These are phyloP conservation scores for Metschnikowia amazonensis DNA, from an alignment of 805 yeast species.

Conservation along the genomic window DNA sequence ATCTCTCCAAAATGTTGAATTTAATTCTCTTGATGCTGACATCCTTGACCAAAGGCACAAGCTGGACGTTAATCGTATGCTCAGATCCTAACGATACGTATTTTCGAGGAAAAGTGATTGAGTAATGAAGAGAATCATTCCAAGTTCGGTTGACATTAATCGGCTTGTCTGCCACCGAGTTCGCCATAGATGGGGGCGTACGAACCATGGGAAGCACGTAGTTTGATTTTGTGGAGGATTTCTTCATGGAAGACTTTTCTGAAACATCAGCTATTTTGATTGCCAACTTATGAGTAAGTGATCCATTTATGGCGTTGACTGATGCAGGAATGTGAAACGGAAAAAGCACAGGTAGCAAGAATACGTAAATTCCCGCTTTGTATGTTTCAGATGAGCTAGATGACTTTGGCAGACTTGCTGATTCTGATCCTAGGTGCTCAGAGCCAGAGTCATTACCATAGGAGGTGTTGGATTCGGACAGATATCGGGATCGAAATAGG, in stretches of 20 bases:
- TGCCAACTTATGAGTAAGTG: constrained; percentile 40
- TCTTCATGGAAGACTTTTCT: constrained; percentile 31
- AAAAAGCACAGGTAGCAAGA: constrained; percentile 57
- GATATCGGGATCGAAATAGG: constrained; percentile 8
- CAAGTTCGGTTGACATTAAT: constrained; percentile 72
- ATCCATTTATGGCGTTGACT: constrained; percentile 48
- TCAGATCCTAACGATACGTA: constrained; percentile 62
- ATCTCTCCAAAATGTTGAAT: constrained; percentile 62
- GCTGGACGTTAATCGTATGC: constrained; percentile 57
- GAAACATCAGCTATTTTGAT: constrained; percentile 39
- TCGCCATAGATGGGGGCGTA: constrained; percentile 55
- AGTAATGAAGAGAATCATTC: constrained; percentile 68
- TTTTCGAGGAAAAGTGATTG: constrained; percentile 67
- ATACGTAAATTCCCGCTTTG: constrained; percentile 69
- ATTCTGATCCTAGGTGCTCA: constrained; percentile 3
- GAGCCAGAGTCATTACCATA: constrained; percentile 3
- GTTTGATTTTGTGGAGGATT: constrained; percentile 28
- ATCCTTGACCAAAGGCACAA: constrained; percentile 62
- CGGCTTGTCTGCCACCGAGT: constrained; percentile 63
- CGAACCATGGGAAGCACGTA: constrained; percentile 47
- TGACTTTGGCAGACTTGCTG: background rate
- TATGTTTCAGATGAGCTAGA: constrained; percentile 13
- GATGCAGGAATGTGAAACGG: constrained; percentile 65
- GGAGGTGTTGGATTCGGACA: constrained; percentile 7
- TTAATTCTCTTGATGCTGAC: constrained; percentile 60